Evolutionary conservation across 805 yeast species (phyloP).

Genomic region (Starmerella ratchasimensis): DNA sequence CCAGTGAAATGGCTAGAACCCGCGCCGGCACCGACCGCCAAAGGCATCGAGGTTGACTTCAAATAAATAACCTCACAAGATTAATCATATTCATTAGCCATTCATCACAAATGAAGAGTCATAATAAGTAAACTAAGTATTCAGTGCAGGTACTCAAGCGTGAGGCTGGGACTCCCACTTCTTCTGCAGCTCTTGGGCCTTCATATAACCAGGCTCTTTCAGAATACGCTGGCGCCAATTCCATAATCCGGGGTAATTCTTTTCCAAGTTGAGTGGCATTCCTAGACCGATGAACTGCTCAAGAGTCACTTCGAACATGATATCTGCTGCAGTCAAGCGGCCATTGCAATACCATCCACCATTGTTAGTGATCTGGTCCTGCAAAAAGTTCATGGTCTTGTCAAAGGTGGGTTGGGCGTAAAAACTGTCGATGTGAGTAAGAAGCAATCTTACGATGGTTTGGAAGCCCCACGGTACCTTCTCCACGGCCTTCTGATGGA

Average conservation of each 20-base stretch:
- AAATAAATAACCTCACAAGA: no score
- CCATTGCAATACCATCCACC: conserved; percentile 48
- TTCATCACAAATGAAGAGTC: background rate
- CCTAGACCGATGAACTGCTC: conserved; percentile 6
- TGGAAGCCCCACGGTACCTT: conserved; percentile 15
- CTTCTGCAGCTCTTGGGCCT: conserved; percentile 8
- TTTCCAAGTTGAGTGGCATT: conserved; percentile 1
- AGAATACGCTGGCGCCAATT: conserved; percentile 14
- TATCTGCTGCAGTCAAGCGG: conserved; percentile 47
- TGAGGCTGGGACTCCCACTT: conserved; percentile 5
- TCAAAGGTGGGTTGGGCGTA: conserved; percentile 38
- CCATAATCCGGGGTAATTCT: conserved; percentile 14
- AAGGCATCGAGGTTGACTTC: background rate
- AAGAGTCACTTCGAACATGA: conserved; percentile 27
- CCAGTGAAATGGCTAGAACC: conserved; percentile 16
- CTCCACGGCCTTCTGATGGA: conserved; percentile 26
- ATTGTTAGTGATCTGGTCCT: conserved; percentile 31
- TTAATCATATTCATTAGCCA: no score
- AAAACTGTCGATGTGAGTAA: conserved; percentile 35
- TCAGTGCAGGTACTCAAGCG: no score
- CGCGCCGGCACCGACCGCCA: background rate
- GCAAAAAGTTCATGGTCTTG: conserved; percentile 31
- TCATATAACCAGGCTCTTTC: conserved; percentile 7
- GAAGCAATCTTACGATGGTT: conserved; percentile 30
- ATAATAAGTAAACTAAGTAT: no score